A percentile compares a stretch with the other conserved stretches of the same genome.
These are phyloP conservation scores for Graphium sp. DNA, from an alignment of 2,329 filamentous ascomycete species.

Conservation along the genomic window DNA sequence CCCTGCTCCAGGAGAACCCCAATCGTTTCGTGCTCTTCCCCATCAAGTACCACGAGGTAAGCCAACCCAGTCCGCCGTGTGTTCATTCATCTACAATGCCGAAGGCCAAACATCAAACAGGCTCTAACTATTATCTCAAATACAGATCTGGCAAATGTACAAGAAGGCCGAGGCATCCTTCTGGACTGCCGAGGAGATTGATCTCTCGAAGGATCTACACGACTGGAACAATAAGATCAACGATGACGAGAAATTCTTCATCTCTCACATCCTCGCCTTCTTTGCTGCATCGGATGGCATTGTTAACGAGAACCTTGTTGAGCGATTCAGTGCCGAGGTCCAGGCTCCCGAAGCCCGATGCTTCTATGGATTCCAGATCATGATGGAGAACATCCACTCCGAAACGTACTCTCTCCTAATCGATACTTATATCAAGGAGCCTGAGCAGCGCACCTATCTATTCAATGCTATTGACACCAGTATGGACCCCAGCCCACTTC, in stretches of 20 bases:
- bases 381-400: constrained; percentile 99
- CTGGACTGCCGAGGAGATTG: constrained; percentile 99
- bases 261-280: constrained; percentile 97
- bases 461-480: constrained; percentile 99
- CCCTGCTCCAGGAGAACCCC: constrained; percentile 86
- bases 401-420: constrained; percentile 99
- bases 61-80: constrained; percentile 18
- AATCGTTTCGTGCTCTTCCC: constrained; percentile 95
- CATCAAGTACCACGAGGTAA: constrained; percentile 97
- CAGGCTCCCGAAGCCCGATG: constrained; percentile 96
- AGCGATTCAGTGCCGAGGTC: constrained; percentile 93
- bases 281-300: constrained; percentile 98
- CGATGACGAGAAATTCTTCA: constrained; percentile 94
- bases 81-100: not conserved
- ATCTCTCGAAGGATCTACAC: constrained; percentile 95
- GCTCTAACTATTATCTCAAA: not conserved
- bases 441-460: constrained; percentile 79
- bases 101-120: not conserved
- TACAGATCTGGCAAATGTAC: constrained; percentile 99
- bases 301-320: constrained; percentile 97
- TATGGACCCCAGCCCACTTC: constrained; percentile 28
- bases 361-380: constrained; percentile 99
- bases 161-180: constrained; percentile 99
- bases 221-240: constrained; percentile 98
- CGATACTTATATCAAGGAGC: constrained; percentile 98